Percentiles rank a stretch among this genome's conserved stretches.
Conservation (phyloP, 768 basidiomycete species). For the Amanita rimosa region DNA sequence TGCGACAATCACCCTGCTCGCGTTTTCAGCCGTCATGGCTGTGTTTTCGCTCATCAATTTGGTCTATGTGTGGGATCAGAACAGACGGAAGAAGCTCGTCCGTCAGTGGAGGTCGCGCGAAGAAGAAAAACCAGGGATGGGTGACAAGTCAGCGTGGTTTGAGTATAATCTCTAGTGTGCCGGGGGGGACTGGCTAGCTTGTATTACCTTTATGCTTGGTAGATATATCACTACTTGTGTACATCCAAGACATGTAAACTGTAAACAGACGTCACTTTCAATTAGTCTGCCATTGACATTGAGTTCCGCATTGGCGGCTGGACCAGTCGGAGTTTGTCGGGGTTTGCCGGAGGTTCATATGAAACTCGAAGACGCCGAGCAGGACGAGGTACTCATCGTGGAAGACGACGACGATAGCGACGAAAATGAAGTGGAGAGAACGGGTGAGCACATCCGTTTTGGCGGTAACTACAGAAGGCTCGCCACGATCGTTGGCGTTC, state of each 20-base stretch:
- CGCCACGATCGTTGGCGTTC: background rate
- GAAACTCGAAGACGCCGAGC: too few relatives aligned
- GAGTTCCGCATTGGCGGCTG: too few relatives aligned
- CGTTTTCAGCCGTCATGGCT: constrained; percentile 28
- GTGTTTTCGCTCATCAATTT: constrained; percentile 26
- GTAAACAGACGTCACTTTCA: too few relatives aligned
- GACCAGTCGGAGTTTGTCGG: too few relatives aligned
- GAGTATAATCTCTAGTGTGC: constrained; percentile 28
- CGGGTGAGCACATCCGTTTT: background rate
- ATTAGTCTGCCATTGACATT: too few relatives aligned
- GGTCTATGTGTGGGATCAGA: constrained; percentile 28
- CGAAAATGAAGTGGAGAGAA: background rate
- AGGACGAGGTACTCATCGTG: too few relatives aligned
- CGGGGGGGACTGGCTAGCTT: too few relatives aligned
- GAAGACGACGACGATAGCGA: background rate
- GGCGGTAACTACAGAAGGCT: background rate
- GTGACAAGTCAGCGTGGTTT: constrained; percentile 46
- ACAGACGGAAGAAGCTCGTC: constrained; percentile 30
- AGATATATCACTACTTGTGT: too few relatives aligned
- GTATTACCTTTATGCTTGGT: too few relatives aligned
- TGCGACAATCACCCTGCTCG: constrained; percentile 19
- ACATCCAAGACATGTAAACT: too few relatives aligned
- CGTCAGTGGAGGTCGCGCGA: constrained; percentile 16
- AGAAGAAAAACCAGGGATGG: constrained; percentile 30
- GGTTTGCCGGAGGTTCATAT: too few relatives aligned